phyloP scores from a whole-genome alignment of 139 green algal species.

The Choricystis sp. region DNA sequence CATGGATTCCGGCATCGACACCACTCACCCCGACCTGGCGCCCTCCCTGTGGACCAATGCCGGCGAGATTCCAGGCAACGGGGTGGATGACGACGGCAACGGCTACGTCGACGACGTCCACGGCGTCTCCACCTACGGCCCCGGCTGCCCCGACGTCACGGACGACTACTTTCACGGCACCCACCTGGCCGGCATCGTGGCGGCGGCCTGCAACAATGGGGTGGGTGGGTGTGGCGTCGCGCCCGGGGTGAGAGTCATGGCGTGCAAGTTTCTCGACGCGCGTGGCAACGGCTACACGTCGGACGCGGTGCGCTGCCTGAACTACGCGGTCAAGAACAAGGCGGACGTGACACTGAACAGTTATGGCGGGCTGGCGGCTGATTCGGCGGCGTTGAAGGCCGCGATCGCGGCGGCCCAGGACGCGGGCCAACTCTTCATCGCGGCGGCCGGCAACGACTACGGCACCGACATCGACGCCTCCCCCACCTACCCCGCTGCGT shows the following conservation, averaged over 20 bases:
- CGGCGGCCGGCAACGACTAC: slow-evolving; percentile 6
- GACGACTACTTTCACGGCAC: slow-evolving; percentile 4
- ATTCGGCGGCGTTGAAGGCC: slow-evolving; percentile 1
- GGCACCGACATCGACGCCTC: slow-evolving; percentile 4
- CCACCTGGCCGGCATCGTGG: slow-evolving; percentile 1
- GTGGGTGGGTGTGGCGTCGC: not conserved
- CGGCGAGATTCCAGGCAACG: slow-evolving; percentile 31
- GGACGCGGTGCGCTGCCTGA: slow-evolving; percentile 5
- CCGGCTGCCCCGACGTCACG: too few species aligned
- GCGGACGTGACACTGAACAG: slow-evolving; percentile 7
- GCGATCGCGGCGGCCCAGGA: slow-evolving; percentile 1
- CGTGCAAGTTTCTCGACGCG: slow-evolving; percentile 7
- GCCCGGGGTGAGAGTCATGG: not conserved
- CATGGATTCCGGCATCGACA: slow-evolving; percentile 42
- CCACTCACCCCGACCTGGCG: slow-evolving; percentile 34
- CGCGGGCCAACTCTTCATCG: slow-evolving; percentile 5
- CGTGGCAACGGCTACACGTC: slow-evolving; percentile 7
- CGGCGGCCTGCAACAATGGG: not conserved
- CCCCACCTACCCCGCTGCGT: slow-evolving; percentile 4
- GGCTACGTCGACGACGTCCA: slow-evolving; percentile 8
- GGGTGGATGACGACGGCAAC: slow-evolving; percentile 48
- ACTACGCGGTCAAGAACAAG: slow-evolving; percentile 3
- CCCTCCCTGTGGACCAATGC: slow-evolving; percentile 41
- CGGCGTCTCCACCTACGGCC: too few species aligned
- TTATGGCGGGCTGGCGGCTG: slow-evolving; percentile 6